These are phyloP conservation scores for Fusarium mangiferae DNA, from an alignment of 2,329 filamentous ascomycete genomes.

Conservation along the genomic window DNA sequence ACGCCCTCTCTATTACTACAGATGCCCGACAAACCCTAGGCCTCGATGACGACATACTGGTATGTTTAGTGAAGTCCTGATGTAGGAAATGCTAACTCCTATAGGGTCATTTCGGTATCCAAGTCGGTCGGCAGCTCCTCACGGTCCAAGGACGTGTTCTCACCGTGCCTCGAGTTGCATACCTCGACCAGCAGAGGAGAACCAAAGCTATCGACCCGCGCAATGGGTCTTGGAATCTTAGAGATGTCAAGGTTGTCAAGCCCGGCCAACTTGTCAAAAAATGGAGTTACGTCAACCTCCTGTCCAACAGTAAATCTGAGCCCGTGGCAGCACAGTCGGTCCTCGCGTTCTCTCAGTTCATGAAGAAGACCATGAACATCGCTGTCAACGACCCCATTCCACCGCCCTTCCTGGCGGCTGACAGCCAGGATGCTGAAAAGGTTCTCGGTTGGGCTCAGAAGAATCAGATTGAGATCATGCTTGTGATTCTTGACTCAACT, in stretches of 20 bases:
- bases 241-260: slow-evolving; percentile 63
- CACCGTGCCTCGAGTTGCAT: slow-evolving; percentile 67
- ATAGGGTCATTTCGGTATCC: slow-evolving; percentile 67
- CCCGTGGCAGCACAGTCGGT: slow-evolving; percentile 40
- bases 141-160: slow-evolving; percentile 80
- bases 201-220: slow-evolving; percentile 47
- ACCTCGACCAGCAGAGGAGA: slow-evolving; percentile 52
- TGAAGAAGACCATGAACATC: slow-evolving; percentile 53
- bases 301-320: not conserved
- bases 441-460: slow-evolving; percentile 48
- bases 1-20: slow-evolving; percentile 72
- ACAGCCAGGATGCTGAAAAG: slow-evolving; percentile 34
- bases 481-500: slow-evolving; percentile 67
- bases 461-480: slow-evolving; percentile 59
- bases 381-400: slow-evolving; percentile 44
- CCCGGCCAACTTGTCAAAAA: slow-evolving; percentile 56
- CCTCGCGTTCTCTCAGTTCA: slow-evolving; percentile 50
- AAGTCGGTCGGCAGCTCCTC: slow-evolving; percentile 69
- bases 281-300: slow-evolving; percentile 63
- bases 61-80: slow-evolving; percentile 6
- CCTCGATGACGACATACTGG: slow-evolving; percentile 61
- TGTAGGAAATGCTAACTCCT: slow-evolving; percentile 11
- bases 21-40: slow-evolving; percentile 68
- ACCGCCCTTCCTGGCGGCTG: slow-evolving; percentile 13
- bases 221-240: slow-evolving; percentile 78